Percentiles rank a stretch among this genome's conserved stretches.
These are phyloP conservation scores for Termitomyces bulborhizus DNA, from an alignment of 768 basidiomycete species.

Conservation along the genomic window DNA sequence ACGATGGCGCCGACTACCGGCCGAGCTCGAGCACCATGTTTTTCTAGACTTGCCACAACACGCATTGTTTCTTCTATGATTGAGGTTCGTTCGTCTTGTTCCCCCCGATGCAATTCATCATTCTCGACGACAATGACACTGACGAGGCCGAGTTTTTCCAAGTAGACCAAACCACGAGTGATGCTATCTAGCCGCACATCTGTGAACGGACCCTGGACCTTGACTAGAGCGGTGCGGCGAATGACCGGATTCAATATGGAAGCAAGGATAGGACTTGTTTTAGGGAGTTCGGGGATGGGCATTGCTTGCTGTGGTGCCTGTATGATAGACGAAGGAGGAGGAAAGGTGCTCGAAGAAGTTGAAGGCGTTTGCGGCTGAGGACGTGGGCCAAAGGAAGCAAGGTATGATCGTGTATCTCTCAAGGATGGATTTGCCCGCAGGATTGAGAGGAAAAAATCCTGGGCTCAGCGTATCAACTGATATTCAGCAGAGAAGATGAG, in stretches of 20 bases:
- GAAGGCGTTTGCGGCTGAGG: slow-evolving; percentile 30
- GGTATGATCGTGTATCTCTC: slow-evolving; percentile 85
- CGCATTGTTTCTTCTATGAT: slow-evolving; percentile 82
- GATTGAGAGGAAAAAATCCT: slow-evolving; percentile 97
- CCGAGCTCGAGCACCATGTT: slow-evolving; percentile 79
- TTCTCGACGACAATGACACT: slow-evolving; percentile 94
- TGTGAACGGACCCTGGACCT: slow-evolving; percentile 93
- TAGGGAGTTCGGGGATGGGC: slow-evolving; percentile 29
- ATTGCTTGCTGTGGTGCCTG: slow-evolving; percentile 24
- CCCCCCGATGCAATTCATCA: slow-evolving; percentile 65
- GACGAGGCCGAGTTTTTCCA: slow-evolving; percentile 93
- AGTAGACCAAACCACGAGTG: slow-evolving; percentile 86
- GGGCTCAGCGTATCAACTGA: slow-evolving; percentile 10
- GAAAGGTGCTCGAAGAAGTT: slow-evolving; percentile 18
- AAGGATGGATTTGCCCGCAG: slow-evolving; percentile 88
- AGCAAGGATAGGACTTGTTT: slow-evolving; percentile 51
- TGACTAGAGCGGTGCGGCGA: slow-evolving; percentile 89
- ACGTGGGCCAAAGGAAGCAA: slow-evolving; percentile 83
- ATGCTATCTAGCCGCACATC: slow-evolving; percentile 93
- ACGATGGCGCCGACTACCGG: slow-evolving; percentile 87
- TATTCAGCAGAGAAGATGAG: slow-evolving; percentile 6
- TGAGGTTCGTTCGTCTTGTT: slow-evolving; percentile 58
- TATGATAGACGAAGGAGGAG: slow-evolving; percentile 22
- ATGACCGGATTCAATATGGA: slow-evolving; percentile 83
- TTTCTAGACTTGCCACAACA: slow-evolving; percentile 75